Evolutionary conservation across 345 rosid genomes (phyloP), one percentile per base, ranked within the genome.

Genomic region (Sonneratia caseolaris): DNA sequence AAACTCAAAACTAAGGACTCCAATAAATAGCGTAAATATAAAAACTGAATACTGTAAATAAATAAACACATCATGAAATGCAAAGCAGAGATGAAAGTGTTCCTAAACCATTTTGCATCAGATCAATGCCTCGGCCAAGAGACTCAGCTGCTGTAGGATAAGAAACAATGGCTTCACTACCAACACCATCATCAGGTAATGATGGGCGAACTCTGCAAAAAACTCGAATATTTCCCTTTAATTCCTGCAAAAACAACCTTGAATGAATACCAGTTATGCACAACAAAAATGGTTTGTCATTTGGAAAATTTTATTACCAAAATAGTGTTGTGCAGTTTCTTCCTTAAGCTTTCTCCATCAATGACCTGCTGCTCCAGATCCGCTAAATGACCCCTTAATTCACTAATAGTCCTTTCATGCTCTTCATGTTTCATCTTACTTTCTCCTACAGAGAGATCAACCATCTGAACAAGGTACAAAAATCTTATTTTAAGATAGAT

Each of bases 141-240:
- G 85, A 69, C 77, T 95, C 99, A 3, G 78, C 57, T 7, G 97
- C 78, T 14, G 92, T 77, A 43, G 97, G 99, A 77, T 86, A 95
- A n/a, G 90, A 75, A 21, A 95, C 78, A 2, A 87, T 87, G 7
- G 81, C 78, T 62, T 90, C 97, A 22, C 79, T 59, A 37, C 84
- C 86, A 57, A 61, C 84, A 70, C 89, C 85, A 73, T 95, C 97
- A 73, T 92, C 96, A 2, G 92, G 91, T 75, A 89, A 78, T 70
- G 84, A 53, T 57, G 97, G 99, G 5, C 99, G 96, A 51, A 95
- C 97, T 70, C 99, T 84, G 69, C 97, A 95, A 72, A 95, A 95
- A 0, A 95, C 99, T 8, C 99, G 87, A 61, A 95, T 95, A 67
- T 94, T 94, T n/a, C 98, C 98, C 85, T 94, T 94, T 10, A 94